A percentile compares a stretch with the other conserved stretches of the same genome.
phyloP scores from a whole-genome alignment of 441 rosid genomes.

The Populus hybrid region DNA sequence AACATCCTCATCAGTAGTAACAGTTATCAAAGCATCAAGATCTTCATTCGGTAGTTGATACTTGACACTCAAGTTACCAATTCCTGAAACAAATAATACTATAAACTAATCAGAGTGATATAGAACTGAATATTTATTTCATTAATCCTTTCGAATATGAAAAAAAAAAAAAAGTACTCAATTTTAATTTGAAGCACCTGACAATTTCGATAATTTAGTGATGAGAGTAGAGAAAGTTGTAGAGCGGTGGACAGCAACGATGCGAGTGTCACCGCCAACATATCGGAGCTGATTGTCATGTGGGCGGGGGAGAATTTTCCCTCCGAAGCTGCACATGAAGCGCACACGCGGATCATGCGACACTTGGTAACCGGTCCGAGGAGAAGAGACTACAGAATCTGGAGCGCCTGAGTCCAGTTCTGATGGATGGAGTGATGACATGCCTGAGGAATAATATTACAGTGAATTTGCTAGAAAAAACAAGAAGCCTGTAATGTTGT shows the following conservation, averaged over 20 bases:
- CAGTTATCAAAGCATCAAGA: conserved; percentile 88
- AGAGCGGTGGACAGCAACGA: conserved; percentile 67
- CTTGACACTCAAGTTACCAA: conserved; percentile 58
- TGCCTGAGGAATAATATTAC: background rate
- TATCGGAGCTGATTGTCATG: conserved; percentile 88
- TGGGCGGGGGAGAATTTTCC: conserved; percentile 92
- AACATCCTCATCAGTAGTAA: conserved; percentile 89
- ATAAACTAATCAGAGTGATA: background rate
- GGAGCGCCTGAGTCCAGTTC: conserved; percentile 55
- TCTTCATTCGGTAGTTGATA: conserved; percentile 95
- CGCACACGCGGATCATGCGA: conserved; percentile 54
- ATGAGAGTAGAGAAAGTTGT: conserved; percentile 56
- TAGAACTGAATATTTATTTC: no score
- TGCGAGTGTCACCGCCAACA: conserved; percentile 92
- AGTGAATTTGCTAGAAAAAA: background rate
- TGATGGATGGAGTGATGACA: conserved; percentile 55
- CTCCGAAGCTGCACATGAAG: conserved; percentile 94
- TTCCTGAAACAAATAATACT: conserved; percentile 35
- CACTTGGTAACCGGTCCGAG: conserved; percentile 58
- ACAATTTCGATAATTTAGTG: conserved; percentile 67
- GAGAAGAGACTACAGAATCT: conserved; percentile 70
- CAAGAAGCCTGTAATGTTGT: background rate
- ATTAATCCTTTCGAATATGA: background rate
- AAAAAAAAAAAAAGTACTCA: background rate
- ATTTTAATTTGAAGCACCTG: conserved; percentile 35